Percentiles rank a stretch among this genome's conserved stretches.
Conservation (phyloP, 2,329 filamentous ascomycete genomes). For the Ascochyta lentis region DNA sequence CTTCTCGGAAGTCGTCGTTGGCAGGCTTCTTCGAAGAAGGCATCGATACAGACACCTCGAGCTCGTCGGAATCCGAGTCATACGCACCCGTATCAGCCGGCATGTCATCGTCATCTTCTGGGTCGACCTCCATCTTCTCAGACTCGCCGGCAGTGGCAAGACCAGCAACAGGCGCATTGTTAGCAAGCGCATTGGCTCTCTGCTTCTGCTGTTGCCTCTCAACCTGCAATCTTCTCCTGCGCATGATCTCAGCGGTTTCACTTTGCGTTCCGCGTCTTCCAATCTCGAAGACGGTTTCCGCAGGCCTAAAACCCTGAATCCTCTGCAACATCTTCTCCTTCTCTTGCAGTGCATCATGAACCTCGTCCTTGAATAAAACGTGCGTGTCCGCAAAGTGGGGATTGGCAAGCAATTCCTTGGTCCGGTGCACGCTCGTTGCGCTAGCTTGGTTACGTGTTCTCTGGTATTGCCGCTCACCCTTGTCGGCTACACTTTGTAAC, state of each 20-base stretch:
- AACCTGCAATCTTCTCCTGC: constrained; percentile 72
- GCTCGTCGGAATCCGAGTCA: constrained; percentile 59
- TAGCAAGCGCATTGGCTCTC: constrained; percentile 47
- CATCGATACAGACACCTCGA: constrained; percentile 59
- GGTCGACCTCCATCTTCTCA: constrained; percentile 35
- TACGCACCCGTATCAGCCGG: constrained; percentile 43
- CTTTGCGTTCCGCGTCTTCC: constrained; percentile 69
- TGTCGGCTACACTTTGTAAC: constrained; percentile 76
- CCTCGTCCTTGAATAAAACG: constrained; percentile 70
- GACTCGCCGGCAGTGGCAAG: constrained; percentile 14
- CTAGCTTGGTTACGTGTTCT: constrained; percentile 90
- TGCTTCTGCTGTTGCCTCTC: constrained; percentile 60
- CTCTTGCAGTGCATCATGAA: constrained; percentile 69
- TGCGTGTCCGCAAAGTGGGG: constrained; percentile 78
- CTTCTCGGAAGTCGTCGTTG: constrained; percentile 72
- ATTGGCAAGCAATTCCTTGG: constrained; percentile 76
- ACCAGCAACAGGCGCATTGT: constrained; percentile 17
- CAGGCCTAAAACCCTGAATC: constrained; percentile 86
- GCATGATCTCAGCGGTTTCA: constrained; percentile 78
- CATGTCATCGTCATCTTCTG: constrained; percentile 46
- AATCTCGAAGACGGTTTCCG: constrained; percentile 97
- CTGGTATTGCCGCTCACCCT: constrained; percentile 92
- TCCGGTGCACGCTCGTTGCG: constrained; percentile 84
- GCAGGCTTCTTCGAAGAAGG: constrained; percentile 39
- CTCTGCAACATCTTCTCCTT: constrained; percentile 86